A percentile compares a stretch with the other conserved stretches of the same genome.
These are phyloP conservation scores for Zygosaccharomyces sapae DNA, from an alignment of 1,139 yeast genomes.

Conservation along the genomic window DNA sequence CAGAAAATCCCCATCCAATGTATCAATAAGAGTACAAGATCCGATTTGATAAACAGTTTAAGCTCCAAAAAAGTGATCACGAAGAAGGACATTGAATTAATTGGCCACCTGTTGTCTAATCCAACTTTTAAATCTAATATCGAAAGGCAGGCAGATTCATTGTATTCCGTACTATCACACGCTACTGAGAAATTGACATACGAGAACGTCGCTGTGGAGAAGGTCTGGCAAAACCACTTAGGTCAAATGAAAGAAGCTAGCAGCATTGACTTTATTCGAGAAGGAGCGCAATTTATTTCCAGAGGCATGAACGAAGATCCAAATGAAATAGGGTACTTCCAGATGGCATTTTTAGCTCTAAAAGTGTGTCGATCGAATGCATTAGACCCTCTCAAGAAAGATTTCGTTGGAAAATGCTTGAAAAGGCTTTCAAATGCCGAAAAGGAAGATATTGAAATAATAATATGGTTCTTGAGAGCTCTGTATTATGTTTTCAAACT, in stretches of 20 bases:
- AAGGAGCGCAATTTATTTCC: conserved; percentile 3
- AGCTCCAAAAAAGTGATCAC: conserved; percentile 10
- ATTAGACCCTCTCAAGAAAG: conserved; percentile 2
- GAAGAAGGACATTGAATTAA: conserved; percentile 12
- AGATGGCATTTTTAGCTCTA: conserved; percentile 19
- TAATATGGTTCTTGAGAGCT: conserved; percentile 22
- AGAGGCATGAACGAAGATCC: conserved; percentile 4
- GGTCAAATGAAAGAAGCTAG: conserved; percentile 26
- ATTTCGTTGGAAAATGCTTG: conserved; percentile 6
- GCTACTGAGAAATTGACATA: conserved; percentile 5
- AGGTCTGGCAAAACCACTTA: conserved; percentile 28
- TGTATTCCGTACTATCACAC: conserved; percentile 20
- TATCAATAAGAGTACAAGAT: conserved; percentile 43
- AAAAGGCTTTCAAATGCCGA: conserved; percentile 3
- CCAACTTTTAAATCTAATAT: conserved; percentile 52
- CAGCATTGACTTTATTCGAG: conserved; percentile 15
- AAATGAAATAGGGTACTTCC: conserved; percentile 12
- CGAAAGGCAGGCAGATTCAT: conserved; percentile 42
- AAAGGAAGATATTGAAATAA: conserved; percentile 4
- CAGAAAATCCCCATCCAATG: conserved; percentile 49
- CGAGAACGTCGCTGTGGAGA: conserved; percentile 21
- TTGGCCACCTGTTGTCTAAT: conserved; percentile 41
- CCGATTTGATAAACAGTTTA: conserved; percentile 40
- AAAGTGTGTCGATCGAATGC: conserved; percentile 3
- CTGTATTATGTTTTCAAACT: conserved; percentile 13